Percentiles rank a stretch among this genome's conserved stretches.
phyloP scores from a whole-genome alignment of 306 rosid species.

The Heteromeles arbutifolia region DNA sequence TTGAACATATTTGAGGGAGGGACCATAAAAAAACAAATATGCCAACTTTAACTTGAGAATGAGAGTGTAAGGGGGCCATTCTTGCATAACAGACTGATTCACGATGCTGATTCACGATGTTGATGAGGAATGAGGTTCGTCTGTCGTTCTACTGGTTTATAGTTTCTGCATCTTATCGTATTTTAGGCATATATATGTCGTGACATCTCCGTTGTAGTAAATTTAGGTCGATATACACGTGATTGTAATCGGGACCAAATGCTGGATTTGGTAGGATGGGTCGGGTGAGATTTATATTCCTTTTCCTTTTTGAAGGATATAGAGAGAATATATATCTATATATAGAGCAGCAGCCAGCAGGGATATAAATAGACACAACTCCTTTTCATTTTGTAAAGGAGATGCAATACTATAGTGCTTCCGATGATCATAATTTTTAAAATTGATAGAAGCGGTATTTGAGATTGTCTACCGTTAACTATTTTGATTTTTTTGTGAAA shows the following conservation, averaged over 20 bases:
- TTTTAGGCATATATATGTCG: not conserved
- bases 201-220: not conserved
- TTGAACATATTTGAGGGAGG: not conserved
- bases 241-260: not conserved
- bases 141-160: not conserved
- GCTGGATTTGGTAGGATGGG: not conserved
- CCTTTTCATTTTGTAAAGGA: not conserved
- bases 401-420: not conserved
- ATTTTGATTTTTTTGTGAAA: too few relatives aligned
- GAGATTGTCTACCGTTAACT: too few relatives aligned
- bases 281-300: not conserved
- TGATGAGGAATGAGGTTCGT: not conserved
- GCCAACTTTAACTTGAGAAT: not conserved
- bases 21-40: not conserved
- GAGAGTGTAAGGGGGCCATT: not conserved
- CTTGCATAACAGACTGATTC: not conserved
- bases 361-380: not conserved
- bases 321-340: not conserved
- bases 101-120: not conserved
- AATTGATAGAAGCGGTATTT: too few relatives aligned
- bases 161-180: not conserved
- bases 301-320: too few relatives aligned
- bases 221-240: not conserved
- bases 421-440: not conserved
- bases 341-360: not conserved